Evolutionary conservation across 148 eudicot genomes (phyloP), one percentile per base, ranked within the genome.

Genomic region (Salicornia ramosissima): DNA sequence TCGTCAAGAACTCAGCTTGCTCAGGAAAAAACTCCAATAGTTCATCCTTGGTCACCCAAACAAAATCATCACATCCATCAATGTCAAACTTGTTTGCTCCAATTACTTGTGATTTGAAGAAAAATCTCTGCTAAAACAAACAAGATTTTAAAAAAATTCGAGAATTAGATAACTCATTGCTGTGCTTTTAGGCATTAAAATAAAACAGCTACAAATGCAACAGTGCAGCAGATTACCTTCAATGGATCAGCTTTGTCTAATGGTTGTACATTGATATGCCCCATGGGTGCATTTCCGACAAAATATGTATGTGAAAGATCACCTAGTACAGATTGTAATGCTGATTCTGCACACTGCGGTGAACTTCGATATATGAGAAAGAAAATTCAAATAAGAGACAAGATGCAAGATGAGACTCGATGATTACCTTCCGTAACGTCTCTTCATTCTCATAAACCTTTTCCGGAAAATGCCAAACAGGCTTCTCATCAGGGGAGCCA

Each of bases 221-320:
- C 10, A 13, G 16, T 25, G 52, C 28, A 56, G 73, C 31, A 68
- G 69, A 69, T 62, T 51, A 88, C 96, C 97, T 85, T 87, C 30
- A 83, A 67, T 54, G 86, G 65, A 67, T 69, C 70, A 14, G 76
- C 51, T 14, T 71, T 75, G 57, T 83, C 92, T 12, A 81, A 36
- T 50, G 93, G 83, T 54, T 82, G 85, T 42, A 74, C 60, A 54
- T 74, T 74, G 72, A 82, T 76, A 77, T 94, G 98, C 31, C 85
- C 97, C 92, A 94, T 94, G 25, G 98, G 98, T 50, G 97, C 92
- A 82, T 94, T 94, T 70, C 98, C 97, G 21, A 90, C 89, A 64
- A 94, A 94, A 77, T 88, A 90, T 68, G 91, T 90, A 61, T 87
- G 83, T 19, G 89, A 67, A 74, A 93, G 94, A 70, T 90, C 93